phyloP scores from a whole-genome alignment of 2,329 filamentous ascomycete genomes.

The Stagonosporopsis chrysanthemi region DNA sequence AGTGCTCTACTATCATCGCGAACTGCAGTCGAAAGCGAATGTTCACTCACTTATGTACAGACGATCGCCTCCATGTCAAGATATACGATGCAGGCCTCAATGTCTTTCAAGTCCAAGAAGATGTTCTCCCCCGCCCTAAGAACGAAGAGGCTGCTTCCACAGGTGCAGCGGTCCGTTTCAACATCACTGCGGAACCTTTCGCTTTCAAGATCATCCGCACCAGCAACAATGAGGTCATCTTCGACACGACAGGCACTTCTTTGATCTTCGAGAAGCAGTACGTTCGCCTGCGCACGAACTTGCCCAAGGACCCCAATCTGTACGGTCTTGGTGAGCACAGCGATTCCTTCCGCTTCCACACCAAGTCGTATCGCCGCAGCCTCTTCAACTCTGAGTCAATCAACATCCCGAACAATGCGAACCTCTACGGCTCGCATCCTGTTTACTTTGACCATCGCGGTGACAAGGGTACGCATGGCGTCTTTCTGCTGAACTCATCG shows the following conservation, averaged over 20 bases:
- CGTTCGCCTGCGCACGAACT: constrained; percentile 72
- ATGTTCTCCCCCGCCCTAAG: constrained; percentile 68
- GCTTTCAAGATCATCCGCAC: constrained; percentile 70
- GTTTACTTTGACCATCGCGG: constrained; percentile 78
- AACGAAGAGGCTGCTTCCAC: constrained; percentile 45
- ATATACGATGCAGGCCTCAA: constrained; percentile 74
- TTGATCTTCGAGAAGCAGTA: constrained; percentile 83
- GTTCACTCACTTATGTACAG: constrained; percentile 48
- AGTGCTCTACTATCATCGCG: neutral
- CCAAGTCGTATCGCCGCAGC: constrained; percentile 72
- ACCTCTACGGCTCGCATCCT: constrained; percentile 77
- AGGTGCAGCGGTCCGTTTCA: constrained; percentile 61
- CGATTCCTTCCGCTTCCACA: constrained; percentile 72
- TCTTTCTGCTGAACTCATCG: constrained; percentile 46
- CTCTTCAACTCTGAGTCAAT: constrained; percentile 75
- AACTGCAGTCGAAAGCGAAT: neutral
- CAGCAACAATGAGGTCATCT: constrained; percentile 66
- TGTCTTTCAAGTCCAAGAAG: constrained; percentile 77
- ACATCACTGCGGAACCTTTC: constrained; percentile 66
- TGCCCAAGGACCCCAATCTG: constrained; percentile 73
- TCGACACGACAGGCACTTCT: constrained; percentile 71
- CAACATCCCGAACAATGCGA: constrained; percentile 64
- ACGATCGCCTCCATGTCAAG: constrained; percentile 74
- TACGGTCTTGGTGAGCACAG: constrained; percentile 83
- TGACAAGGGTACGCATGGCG: constrained; percentile 48